These are phyloP conservation scores for Fusarium luffae DNA, from an alignment of 2,329 filamentous ascomycete genomes.

Conservation along the genomic window DNA sequence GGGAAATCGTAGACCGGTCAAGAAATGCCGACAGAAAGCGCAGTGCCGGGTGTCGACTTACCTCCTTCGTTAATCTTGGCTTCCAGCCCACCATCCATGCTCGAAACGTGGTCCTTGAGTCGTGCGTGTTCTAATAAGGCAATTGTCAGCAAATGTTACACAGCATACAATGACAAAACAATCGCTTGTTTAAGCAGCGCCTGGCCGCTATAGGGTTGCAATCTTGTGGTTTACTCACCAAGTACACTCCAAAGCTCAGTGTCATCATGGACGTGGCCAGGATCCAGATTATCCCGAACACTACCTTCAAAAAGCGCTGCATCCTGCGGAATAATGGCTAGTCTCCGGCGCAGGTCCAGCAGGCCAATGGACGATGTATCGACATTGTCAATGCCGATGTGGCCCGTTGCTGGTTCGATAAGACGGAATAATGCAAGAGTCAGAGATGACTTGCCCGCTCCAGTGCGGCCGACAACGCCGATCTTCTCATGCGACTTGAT, in stretches of 20 bases:
- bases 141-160: constrained; percentile 41
- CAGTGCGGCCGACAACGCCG: constrained; percentile 94
- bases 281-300: constrained; percentile 94
- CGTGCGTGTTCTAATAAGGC: constrained; percentile 80
- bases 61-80: constrained; percentile 93
- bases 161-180: constrained; percentile 27
- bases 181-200: constrained; percentile 2
- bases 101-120: constrained; percentile 87
- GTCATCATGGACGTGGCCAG: constrained; percentile 93
- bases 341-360: constrained; percentile 84
- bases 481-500: constrained; percentile 99
- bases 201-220: constrained; percentile 26
- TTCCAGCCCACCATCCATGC: constrained; percentile 90
- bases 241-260: constrained; percentile 97
- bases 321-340: constrained; percentile 98
- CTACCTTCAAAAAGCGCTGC: constrained; percentile 95
- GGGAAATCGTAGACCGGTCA: constrained; percentile 22
- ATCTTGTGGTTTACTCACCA: constrained; percentile 65
- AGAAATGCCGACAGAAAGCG: constrained; percentile 44
- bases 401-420: constrained; percentile 85
- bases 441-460: constrained; percentile 94
- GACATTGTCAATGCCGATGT: constrained; percentile 88
- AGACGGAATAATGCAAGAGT: constrained; percentile 95
- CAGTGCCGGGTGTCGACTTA: constrained; percentile 59
- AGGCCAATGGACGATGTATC: constrained; percentile 92